Percentiles rank a stretch among this genome's conserved stretches.
Conservation (phyloP, 768 basidiomycete species). For the Crassisporium funariophilum region DNA sequence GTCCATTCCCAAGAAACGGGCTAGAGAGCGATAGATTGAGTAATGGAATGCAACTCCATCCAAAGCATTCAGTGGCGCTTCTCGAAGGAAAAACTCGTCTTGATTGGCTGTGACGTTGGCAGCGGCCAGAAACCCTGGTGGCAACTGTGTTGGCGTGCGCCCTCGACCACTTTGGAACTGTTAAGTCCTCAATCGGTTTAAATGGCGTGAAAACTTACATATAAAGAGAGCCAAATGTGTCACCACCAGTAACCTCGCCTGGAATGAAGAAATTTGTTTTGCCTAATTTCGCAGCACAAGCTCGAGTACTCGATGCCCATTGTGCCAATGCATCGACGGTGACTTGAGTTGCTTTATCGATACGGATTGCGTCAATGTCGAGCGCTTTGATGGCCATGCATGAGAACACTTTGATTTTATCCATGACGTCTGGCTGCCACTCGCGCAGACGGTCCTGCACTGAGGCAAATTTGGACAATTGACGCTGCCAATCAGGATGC, state of each 20-base stretch:
- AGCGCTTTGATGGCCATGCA: slow-evolving; percentile 88
- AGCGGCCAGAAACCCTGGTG: slow-evolving; percentile 67
- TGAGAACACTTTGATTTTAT: slow-evolving; percentile 74
- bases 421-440: slow-evolving; percentile 82
- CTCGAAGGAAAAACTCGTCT: slow-evolving; percentile 79
- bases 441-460: slow-evolving; percentile 95
- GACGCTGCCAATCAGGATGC: slow-evolving; percentile 91
- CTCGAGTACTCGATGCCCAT: slow-evolving; percentile 75
- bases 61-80: slow-evolving; percentile 58
- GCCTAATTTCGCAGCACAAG: slow-evolving; percentile 68
- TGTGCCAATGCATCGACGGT: slow-evolving; percentile 77
- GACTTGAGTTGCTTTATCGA: slow-evolving; percentile 93
- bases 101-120: slow-evolving; percentile 63
- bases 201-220: slow-evolving; percentile 48
- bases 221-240: slow-evolving; percentile 87
- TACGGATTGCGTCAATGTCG: slow-evolving; percentile 92
- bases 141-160: slow-evolving; percentile 72
- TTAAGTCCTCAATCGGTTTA: no score
- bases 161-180: slow-evolving; percentile 76
- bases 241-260: slow-evolving; percentile 94
- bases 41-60: slow-evolving; percentile 92
- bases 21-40: slow-evolving; percentile 84
- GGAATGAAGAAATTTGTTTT: slow-evolving; percentile 91
- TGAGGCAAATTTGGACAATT: slow-evolving; percentile 92
- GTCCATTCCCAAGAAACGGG: slow-evolving; percentile 94